A percentile compares a stretch with the other conserved stretches of the same genome.
Conservation (phyloP, 331 rosid genomes). For the Quercus phellos region DNA sequence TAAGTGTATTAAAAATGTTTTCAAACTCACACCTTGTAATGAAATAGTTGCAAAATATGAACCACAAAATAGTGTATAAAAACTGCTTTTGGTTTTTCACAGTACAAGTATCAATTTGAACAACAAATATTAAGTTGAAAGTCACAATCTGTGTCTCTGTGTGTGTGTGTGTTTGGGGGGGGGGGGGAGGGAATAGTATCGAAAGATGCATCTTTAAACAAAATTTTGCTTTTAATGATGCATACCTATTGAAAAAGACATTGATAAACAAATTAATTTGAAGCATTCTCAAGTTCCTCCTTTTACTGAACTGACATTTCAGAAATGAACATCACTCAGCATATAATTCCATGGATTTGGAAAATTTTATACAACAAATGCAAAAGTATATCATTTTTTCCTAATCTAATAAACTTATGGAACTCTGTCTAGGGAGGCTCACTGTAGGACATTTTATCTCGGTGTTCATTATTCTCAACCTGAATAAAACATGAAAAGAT, state of each 20-base stretch:
- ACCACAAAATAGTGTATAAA: too few species aligned
- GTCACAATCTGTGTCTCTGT: too few species aligned
- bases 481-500: background rate
- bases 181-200: background rate
- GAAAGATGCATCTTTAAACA: background rate
- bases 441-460: slow-evolving; percentile 54
- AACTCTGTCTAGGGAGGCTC: slow-evolving; percentile 72
- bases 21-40: background rate
- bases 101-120: too few species aligned
- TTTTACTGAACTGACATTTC: too few species aligned
- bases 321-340: too few species aligned
- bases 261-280: background rate
- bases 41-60: background rate
- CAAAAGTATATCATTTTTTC: slow-evolving; percentile 47
- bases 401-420: slow-evolving; percentile 72
- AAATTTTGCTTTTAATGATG: background rate
- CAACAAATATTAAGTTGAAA: too few species aligned
- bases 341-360: background rate
- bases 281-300: too few species aligned
- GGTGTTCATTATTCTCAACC: slow-evolving; percentile 49
- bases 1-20: background rate
- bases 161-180: too few species aligned
- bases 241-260: background rate
- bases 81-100: too few species aligned
- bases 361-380: background rate